Evolutionary conservation across 1,284 basidiomycete species (phyloP).

Genomic region (Wallemia hederae): DNA sequence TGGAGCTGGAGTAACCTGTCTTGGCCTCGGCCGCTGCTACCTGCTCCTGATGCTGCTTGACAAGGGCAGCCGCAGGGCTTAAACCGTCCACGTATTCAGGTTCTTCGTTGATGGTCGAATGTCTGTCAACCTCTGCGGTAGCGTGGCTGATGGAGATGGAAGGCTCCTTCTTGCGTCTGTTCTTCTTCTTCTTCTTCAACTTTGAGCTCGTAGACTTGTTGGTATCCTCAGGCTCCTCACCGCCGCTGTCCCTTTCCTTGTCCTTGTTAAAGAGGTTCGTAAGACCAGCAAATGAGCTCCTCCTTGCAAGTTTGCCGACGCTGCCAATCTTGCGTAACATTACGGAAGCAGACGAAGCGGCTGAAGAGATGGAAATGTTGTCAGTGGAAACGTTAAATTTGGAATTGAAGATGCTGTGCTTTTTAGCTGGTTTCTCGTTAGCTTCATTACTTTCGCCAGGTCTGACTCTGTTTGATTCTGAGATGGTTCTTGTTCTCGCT

Average conservation of each 20-base stretch:
- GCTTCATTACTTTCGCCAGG: conserved; percentile 14
- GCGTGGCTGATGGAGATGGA: conserved; percentile 49
- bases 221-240: conserved; percentile 21
- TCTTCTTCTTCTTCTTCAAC: conserved; percentile 12
- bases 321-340: conserved; percentile 92
- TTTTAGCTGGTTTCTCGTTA: conserved; percentile 12
- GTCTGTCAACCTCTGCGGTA: conserved; percentile 51
- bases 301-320: conserved; percentile 64
- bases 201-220: conserved; percentile 15
- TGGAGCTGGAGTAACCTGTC: conserved; percentile 12
- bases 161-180: conserved; percentile 27
- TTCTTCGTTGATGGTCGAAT: conserved; percentile 20
- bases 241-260: conserved; percentile 31
- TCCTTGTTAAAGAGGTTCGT: conserved; percentile 79
- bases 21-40: conserved; percentile 31
- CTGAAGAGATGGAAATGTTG: conserved; percentile 90
- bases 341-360: conserved; percentile 77
- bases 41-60: conserved; percentile 46
- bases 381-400: conserved; percentile 79
- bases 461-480: conserved; percentile 13
- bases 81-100: conserved; percentile 35
- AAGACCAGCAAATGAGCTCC: conserved; percentile 68
- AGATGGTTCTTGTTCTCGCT: conserved; percentile 8
- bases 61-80: conserved; percentile 71
- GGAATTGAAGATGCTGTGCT: conserved; percentile 54